Base-by-base conservation (phyloP, 371 early-diverging fungal species). In the Mucor indicus region DNA sequence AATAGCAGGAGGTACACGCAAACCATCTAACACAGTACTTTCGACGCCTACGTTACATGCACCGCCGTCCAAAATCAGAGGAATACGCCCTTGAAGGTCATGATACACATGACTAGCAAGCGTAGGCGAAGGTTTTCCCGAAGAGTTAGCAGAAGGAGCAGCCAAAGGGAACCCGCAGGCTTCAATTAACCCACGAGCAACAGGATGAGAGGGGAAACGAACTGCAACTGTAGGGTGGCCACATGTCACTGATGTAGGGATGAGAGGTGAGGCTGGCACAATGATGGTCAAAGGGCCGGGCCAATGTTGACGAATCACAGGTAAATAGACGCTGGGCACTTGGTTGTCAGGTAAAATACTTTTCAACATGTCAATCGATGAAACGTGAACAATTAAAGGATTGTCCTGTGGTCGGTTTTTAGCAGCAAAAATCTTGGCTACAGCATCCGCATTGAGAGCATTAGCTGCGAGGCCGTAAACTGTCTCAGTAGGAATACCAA, bases 401-500 rank as follows among this genome's bases (percentile, higher is more conserved):
- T 99, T 99, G 64, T 99, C 99, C 11, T 81, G 76, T 9, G 99
- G 99, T 52, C 99, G 72, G 44, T 90, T 86, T 72, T 99, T 99
- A 56, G 94, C 92, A 7, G 58, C 64, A 73, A 86, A 99, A 49
- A 99, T 97, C 47, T 81, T 79, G 39, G 68, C 48, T 8, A 98
- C 91, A 6, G 95, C 91, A 4, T 56, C 46, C 1, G 79, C 67
- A 32, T 79, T 65, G 13, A 93, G 72, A 0, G 98, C 98, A 60
- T 92, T 90, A 44, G 96, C 95, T 1, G 95, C 99, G 20, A 99
- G 78, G 0, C 99, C 99, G 67, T 99, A 99, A 2, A 99, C 99
- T 0, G 99, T 99, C 65, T 99, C 99, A 11, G 99, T 99, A 8
- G 99, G 99, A 35, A 99, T 91, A 9, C 92, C 98, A 7, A 99